Evolutionary conservation across 768 basidiomycete species (phyloP), one percentile per base, ranked within the genome.

Genomic region (Leccinellum rugosiceps): DNA sequence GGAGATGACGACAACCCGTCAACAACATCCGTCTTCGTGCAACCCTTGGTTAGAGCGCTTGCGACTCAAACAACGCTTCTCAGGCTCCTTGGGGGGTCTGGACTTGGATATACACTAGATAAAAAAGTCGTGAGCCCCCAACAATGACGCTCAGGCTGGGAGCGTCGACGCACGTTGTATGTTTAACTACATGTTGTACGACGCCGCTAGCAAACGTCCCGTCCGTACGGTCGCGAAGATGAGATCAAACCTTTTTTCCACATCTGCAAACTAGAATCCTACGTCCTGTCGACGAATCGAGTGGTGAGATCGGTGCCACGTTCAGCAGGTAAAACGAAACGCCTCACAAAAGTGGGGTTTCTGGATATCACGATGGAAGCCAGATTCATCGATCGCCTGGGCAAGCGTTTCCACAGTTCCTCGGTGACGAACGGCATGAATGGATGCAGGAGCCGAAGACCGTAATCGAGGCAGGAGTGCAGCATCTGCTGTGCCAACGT

Each of bases 371-470:
- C 95, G 71, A 99, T 94, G 0, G 93, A 93, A 7, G 86, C 84
- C 9, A 80, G 62, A 69, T 98, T 94, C 41, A 87, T 87, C 2
- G 88, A 84, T 58, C 94, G 79, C 17, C 95, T 80, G 0, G 95
- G 94, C 2, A 99, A 78, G 28, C 97, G 85, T 72, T 99, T 97
- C 97, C 97, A 99, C 11, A 99, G 77, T 72, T 98, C 97, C 75
- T 99, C 97, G 4, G 97, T 98, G 31, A 99, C 92, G 73, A 90
- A 99, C 1, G 97, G 97, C 97, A 98, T 99, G 77, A 98, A 94
- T 0, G 97, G 97, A 72, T 98, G 97, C 1, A 98, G 79, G 2
- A 99, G 78, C 19, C 88, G 85, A 53, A 99, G 78, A 10, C 95
- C 97, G 58, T 87, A 75, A 65, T 99, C 97, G 41, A 99, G 81